phyloP scores from a whole-genome alignment of 257 asterid genomes.

The Solanum habrochaites region DNA sequence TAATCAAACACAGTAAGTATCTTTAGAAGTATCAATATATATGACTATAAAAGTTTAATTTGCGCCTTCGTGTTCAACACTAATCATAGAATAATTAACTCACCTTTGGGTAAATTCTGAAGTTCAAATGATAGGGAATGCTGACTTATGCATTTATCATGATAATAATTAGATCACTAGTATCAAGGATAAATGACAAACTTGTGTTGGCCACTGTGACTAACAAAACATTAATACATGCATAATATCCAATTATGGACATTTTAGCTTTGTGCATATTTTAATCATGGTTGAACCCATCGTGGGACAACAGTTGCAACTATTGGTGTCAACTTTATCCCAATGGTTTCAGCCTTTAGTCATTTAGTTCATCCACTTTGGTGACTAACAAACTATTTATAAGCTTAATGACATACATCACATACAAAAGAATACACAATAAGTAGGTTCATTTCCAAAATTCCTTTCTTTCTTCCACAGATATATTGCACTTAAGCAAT shows the following conservation, averaged over 20 bases:
- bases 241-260: not conserved
- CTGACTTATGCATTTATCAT: not conserved
- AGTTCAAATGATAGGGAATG: not conserved
- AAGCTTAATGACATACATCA: not conserved
- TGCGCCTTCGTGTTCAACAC: not conserved
- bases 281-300: not conserved
- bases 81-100: not conserved
- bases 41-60: not conserved
- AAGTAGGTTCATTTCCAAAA: not conserved
- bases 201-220: not conserved
- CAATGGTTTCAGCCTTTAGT: not conserved
- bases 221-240: not conserved
- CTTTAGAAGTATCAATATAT: not conserved
- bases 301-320: not conserved
- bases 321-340: not conserved
- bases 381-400: not conserved
- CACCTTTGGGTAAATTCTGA: not conserved
- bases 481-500: not conserved
- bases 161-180: not conserved
- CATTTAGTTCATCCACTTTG: not conserved
- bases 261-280: not conserved
- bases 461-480: not conserved
- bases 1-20: not conserved
- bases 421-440: not conserved
- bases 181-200: not conserved